Conservation (phyloP, 805 yeast genomes). For the Maudiozyma bulderi region DNA sequence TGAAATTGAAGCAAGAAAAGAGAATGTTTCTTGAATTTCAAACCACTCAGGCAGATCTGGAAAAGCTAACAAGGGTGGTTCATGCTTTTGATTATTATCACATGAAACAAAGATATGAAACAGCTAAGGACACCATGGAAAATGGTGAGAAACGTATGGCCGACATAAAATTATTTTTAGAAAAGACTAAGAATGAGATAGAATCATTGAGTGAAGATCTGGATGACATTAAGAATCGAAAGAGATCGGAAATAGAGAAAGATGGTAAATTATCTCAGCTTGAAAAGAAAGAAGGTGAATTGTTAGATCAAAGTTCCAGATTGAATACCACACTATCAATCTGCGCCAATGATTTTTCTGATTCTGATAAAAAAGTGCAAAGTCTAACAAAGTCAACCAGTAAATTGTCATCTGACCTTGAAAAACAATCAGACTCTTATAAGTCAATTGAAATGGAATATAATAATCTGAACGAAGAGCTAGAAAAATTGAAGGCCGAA, state of each 20-base stretch:
- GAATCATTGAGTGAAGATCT: constrained; percentile 51
- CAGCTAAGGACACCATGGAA: constrained; percentile 36
- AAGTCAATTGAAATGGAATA: constrained; percentile 37
- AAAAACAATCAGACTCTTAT: constrained; percentile 32
- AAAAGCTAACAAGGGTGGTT: constrained; percentile 60
- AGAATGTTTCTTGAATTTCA: constrained; percentile 78
- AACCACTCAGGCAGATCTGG: constrained; percentile 71
- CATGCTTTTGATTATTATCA: constrained; percentile 63
- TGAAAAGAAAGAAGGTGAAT: constrained; percentile 45
- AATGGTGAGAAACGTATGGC: constrained; percentile 34
- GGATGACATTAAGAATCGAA: constrained; percentile 39
- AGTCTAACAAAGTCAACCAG: constrained; percentile 29
- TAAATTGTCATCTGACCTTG: constrained; percentile 28
- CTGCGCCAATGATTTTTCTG: constrained; percentile 45
- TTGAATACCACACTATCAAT: constrained; percentile 54
- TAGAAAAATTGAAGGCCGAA: constrained; percentile 38
- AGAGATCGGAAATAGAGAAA: constrained; percentile 48
- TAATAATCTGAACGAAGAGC: constrained; percentile 33
- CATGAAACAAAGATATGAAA: constrained; percentile 33
- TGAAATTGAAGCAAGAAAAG: constrained; percentile 70
- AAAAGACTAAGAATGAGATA: constrained; percentile 46
- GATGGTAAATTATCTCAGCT: constrained; percentile 52
- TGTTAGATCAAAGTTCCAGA: constrained; percentile 59
- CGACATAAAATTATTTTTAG: constrained; percentile 36
- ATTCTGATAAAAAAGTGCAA: constrained; percentile 36